These are phyloP conservation scores for Boletus subparvulus DNA, from an alignment of 768 basidiomycete species.

Conservation along the genomic window DNA sequence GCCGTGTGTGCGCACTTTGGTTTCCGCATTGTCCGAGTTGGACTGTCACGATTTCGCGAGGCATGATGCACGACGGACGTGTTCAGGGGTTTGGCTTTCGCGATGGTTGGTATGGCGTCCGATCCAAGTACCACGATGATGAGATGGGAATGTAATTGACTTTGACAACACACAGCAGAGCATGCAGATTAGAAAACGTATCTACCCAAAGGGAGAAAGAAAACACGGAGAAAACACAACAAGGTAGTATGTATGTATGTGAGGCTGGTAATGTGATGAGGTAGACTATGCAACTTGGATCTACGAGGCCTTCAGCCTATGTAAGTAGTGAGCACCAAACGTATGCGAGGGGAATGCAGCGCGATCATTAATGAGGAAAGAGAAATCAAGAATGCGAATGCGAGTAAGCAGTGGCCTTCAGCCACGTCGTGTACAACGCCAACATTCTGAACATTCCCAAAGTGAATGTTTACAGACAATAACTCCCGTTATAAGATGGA, in stretches of 20 bases:
- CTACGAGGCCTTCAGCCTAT: slow-evolving; percentile 37
- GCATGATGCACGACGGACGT: slow-evolving; percentile 47
- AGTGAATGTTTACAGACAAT: slow-evolving; percentile 10
- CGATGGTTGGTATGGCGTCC: slow-evolving; percentile 1
- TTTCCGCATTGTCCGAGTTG: slow-evolving; percentile 93
- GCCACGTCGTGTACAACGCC: slow-evolving; percentile 24
- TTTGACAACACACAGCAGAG: slow-evolving; percentile 10
- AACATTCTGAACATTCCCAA: slow-evolving; percentile 17
- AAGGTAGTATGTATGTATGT: slow-evolving; percentile 24
- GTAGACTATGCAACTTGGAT: slow-evolving; percentile 21
- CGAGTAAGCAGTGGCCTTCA: slow-evolving; percentile 27
- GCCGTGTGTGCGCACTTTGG: slow-evolving; percentile 57
- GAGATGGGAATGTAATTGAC: background rate
- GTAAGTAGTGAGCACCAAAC: slow-evolving; percentile 29
- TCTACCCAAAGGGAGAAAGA: slow-evolving; percentile 10
- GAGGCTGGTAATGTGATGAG: slow-evolving; percentile 20
- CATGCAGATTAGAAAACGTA: slow-evolving; percentile 20
- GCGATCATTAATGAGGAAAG: slow-evolving; percentile 2
- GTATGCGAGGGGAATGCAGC: slow-evolving; percentile 16
- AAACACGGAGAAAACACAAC: slow-evolving; percentile 21
- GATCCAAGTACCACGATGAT: background rate
- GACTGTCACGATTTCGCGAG: slow-evolving; percentile 80
- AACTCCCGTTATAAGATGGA: slow-evolving; percentile 9
- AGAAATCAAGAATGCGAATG: slow-evolving; percentile 14
- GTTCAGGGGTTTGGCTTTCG: slow-evolving; percentile 7